phyloP scores from a whole-genome alignment of 495 filamentous ascomycete genomes.

The Hypoxylon fuscum region DNA sequence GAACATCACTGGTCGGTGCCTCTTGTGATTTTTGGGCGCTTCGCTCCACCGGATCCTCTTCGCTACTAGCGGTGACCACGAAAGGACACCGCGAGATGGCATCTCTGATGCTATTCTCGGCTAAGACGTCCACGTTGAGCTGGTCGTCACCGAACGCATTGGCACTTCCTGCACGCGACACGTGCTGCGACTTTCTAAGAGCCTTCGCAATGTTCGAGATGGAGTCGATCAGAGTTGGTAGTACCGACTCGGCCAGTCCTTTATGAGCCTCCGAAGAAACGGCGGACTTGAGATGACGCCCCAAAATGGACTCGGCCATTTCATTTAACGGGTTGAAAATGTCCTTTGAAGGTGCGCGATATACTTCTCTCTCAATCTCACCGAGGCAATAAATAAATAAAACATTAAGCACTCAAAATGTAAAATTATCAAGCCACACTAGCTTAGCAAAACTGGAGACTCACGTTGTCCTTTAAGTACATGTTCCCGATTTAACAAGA shows the following conservation, averaged over 20 bases:
- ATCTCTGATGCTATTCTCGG: conserved; percentile 55
- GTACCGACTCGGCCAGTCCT: conserved; percentile 24
- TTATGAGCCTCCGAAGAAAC: conserved; percentile 5
- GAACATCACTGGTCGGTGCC: background rate
- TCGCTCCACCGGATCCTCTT: conserved; percentile 61
- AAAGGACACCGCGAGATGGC: conserved; percentile 53
- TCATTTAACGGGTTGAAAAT: background rate
- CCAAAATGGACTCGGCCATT: conserved; percentile 8
- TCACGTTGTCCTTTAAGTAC: no score
- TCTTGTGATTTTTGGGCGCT: conserved; percentile 3
- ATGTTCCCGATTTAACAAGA: no score
- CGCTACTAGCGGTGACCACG: conserved; percentile 58
- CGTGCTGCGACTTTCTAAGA: conserved; percentile 40
- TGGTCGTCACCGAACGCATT: conserved; percentile 65
- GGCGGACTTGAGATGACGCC: conserved; percentile 9
- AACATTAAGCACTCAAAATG: conserved; percentile 12
- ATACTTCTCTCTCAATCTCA: background rate
- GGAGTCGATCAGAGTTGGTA: conserved; percentile 26
- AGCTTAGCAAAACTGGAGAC: no score
- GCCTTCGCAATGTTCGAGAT: conserved; percentile 20
- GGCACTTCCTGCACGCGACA: conserved; percentile 54
- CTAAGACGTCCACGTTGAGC: conserved; percentile 63
- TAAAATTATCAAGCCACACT: no score
- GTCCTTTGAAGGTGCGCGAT: background rate
- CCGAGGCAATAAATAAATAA: background rate